These are phyloP conservation scores for Globisporangium carolinianum DNA, from an alignment of 352 stramenopile species.

Conservation along the genomic window DNA sequence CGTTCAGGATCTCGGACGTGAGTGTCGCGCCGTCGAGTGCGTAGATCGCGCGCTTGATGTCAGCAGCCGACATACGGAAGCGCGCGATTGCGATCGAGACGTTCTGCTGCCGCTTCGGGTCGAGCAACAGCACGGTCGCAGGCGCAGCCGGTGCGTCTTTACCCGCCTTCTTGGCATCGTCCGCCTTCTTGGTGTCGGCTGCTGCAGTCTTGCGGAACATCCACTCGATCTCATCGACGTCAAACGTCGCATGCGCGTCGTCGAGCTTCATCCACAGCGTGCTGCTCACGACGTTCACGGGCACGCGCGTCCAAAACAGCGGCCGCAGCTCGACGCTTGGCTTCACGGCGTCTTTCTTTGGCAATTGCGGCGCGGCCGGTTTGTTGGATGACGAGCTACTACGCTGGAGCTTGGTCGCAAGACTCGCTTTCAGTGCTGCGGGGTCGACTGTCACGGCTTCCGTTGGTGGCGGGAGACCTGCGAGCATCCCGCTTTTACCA, in stretches of 20 bases:
- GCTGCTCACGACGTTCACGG: slow-evolving; percentile 81
- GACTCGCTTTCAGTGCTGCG: slow-evolving; percentile 51
- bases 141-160: slow-evolving; percentile 35
- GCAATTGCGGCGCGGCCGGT: slow-evolving; percentile 54
- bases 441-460: slow-evolving; percentile 68
- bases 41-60: slow-evolving; percentile 86
- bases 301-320: slow-evolving; percentile 86
- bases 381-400: slow-evolving; percentile 35
- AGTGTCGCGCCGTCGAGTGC: slow-evolving; percentile 64
- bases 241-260: slow-evolving; percentile 55
- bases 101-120: slow-evolving; percentile 96
- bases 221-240: slow-evolving; percentile 84
- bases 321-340: slow-evolving; percentile 82
- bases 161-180: slow-evolving; percentile 61
- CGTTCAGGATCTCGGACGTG: slow-evolving; percentile 79
- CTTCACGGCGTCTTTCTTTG: slow-evolving; percentile 84
- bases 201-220: slow-evolving; percentile 82
- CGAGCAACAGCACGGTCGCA: slow-evolving; percentile 86
- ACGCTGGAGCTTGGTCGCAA: slow-evolving; percentile 41
- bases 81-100: slow-evolving; percentile 96
- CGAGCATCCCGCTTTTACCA: slow-evolving; percentile 27
- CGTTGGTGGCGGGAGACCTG: slow-evolving; percentile 47
- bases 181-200: slow-evolving; percentile 55
- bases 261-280: slow-evolving; percentile 85
- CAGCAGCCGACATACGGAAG: slow-evolving; percentile 88